Base-by-base conservation (phyloP, 106 monocot species). In the Dendrobium chrysotoxum region DNA sequence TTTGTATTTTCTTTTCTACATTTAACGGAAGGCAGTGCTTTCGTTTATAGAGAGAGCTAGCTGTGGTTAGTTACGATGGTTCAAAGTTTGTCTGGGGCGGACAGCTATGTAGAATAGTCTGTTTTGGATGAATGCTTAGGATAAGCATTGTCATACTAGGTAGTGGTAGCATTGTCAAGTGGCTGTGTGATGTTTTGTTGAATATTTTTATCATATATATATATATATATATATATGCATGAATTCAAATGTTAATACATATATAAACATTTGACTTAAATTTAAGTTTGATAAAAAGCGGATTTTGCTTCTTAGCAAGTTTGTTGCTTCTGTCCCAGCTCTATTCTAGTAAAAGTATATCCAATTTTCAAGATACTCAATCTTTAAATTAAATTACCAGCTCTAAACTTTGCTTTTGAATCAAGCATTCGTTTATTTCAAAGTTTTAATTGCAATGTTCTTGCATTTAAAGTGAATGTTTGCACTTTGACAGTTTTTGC, bases 401-500 rank as follows among this genome's bases (percentile, higher is more conserved):
- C 28, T 30, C 10, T 68, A 26, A 28, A 17, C 3, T 68, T 68
- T 13, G 68, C 30, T 68, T 68, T 21, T 30, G 68, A 68, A 68
- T 30, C 15, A 30, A 15, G 13, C 31, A 23, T 55, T 55, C 4
- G 15, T 55, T 66, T 66, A 66, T 57, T 11, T 25, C 64, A 64
- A 38, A 50, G 39, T 78, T 53, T 68, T 83, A 13, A 21, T 71
- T n/a, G 28, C 72, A 15, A 12, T 30, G 70, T 30, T 70, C 31
- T 23, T 70, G 70, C 70, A 70, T 70, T 25, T 75, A 12, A 61
- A 47, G 28, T 39, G 38, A 81, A 64, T 5, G 20, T 54, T 46
- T 5, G 50, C 23, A 28, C 25, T 80, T 84, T 81, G 61, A 76
- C 86, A 99, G 95, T 95, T 99, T 89, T 73, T 95, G 30, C 95